Evolutionary conservation across 345 rosid species (phyloP), one percentile per base, ranked within the genome.

Genomic region (Brassica nigra): DNA sequence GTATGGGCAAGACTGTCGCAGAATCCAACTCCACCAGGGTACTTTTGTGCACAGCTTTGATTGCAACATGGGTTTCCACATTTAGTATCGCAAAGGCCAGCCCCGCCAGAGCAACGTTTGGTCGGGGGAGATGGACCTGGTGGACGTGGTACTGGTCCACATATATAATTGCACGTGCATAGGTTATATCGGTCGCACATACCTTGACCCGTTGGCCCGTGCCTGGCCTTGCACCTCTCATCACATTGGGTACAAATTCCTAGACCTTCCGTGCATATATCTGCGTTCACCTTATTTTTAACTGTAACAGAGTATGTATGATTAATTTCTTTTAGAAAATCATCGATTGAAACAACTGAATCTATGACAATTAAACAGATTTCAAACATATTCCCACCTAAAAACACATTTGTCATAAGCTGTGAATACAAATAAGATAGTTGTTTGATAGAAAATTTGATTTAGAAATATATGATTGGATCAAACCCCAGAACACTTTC

Each of bases 41-140:
- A 79, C 18, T 67, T 79, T 33, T 73, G 63, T 11, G 69, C 75
- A 67, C 82, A 79, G 6, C 39, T 23, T 68, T 58, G 57, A n/a
- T 74, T 61, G 47, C 78, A 79, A 74, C 70, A 79, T 0, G 4
- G 34, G 0, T 20, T 14, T 16, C 54, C 73, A 72, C 81, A 71
- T 58, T 9, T 18, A 72, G 0, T 8, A 8, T 1, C 1, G 67
- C 81, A 72, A 1, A 71, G 0, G 8, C 74, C 78, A 57, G 55
- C 14, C 1, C 74, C 78, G 0, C 78, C 77, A 30, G 6, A 12
- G 23, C 74, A 79, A 27, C 1, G 2, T 66, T 66, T 57, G 62
- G 2, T 1, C 3, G 29, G 39, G 0, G 55, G 70, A 76, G 59
- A 5, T 23, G 27, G 12, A 34, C 37, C 37, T 10, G 39, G 27